These are phyloP conservation scores for Xylariaceae sp. DNA, from an alignment of 2,329 filamentous ascomycete species.

Conservation along the genomic window DNA sequence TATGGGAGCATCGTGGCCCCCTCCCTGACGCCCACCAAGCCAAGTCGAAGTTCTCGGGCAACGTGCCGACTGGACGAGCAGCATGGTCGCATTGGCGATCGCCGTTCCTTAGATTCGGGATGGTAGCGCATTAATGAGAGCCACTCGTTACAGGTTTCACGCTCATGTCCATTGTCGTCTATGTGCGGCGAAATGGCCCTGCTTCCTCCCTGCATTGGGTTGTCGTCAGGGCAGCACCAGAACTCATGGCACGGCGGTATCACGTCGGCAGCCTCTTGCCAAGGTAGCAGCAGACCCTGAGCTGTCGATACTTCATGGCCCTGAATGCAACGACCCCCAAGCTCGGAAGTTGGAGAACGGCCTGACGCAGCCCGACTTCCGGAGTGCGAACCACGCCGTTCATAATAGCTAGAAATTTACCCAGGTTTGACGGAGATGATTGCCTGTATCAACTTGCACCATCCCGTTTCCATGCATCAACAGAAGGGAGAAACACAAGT, in stretches of 20 bases:
- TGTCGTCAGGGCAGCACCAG: no score
- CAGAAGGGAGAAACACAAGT: not conserved
- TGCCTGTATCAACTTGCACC: conserved; percentile 14
- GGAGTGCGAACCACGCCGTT: conserved; percentile 7
- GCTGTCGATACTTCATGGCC: not conserved
- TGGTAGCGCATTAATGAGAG: conserved; percentile 17
- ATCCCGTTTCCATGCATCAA: conserved; percentile 6
- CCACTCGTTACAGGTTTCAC: not conserved
- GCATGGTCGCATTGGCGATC: conserved; percentile 16
- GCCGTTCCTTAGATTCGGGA: conserved; percentile 22
- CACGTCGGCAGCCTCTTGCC: no score
- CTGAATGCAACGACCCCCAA: not conserved
- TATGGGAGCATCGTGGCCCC: conserved; percentile 1
- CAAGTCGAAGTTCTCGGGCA: conserved; percentile 13
- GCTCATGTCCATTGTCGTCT: not conserved
- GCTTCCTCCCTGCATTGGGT: no score
- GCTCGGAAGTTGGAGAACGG: conserved; percentile 4
- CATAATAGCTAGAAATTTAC: conserved; percentile 12
- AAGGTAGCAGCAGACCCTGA: no score
- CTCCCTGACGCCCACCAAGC: not conserved
- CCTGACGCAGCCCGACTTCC: conserved; percentile 12
- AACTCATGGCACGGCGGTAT: no score
- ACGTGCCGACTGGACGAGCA: conserved; percentile 18
- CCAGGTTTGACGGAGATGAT: conserved; percentile 10
- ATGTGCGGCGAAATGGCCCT: not conserved